Evolutionary conservation across 306 rosid species (phyloP).

Genomic region (Hippophae rhamnoides): DNA sequence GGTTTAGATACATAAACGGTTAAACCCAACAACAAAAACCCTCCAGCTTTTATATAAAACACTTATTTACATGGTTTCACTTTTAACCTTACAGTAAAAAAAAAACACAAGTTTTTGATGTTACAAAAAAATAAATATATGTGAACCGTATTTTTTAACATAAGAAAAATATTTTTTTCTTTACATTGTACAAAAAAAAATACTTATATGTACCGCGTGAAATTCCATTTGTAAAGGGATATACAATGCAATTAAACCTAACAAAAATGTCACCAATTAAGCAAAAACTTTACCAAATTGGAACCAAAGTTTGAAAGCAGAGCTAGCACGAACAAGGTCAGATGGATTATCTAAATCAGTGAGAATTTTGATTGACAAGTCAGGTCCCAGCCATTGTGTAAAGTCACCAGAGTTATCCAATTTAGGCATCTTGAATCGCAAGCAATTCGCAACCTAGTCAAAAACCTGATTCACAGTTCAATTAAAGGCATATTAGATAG

Average conservation of each 20-base stretch:
- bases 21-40: too few relatives aligned
- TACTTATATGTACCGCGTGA: neutral
- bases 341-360: slow-evolving; percentile 47
- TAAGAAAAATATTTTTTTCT: too few relatives aligned
- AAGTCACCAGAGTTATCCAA: slow-evolving; percentile 26
- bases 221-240: neutral
- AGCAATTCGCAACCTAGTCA: slow-evolving; percentile 16
- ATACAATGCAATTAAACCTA: slow-evolving; percentile 3
- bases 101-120: too few relatives aligned
- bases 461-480: slow-evolving; percentile 5
- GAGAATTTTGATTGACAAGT: slow-evolving; percentile 40
- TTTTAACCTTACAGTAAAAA: too few relatives aligned
- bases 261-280: slow-evolving; percentile 4
- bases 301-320: slow-evolving; percentile 44
- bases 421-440: slow-evolving; percentile 26
- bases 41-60: too few relatives aligned
- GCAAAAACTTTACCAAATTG: slow-evolving; percentile 35
- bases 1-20: too few relatives aligned
- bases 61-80: too few relatives aligned
- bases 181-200: too few relatives aligned
- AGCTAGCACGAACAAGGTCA: slow-evolving; percentile 44
- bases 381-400: slow-evolving; percentile 37
- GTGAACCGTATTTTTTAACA: too few relatives aligned
- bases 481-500: too few relatives aligned
- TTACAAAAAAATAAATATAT: too few relatives aligned